phyloP scores from a whole-genome alignment of 208 protist genomes.

The Trypanosoma mega region DNA sequence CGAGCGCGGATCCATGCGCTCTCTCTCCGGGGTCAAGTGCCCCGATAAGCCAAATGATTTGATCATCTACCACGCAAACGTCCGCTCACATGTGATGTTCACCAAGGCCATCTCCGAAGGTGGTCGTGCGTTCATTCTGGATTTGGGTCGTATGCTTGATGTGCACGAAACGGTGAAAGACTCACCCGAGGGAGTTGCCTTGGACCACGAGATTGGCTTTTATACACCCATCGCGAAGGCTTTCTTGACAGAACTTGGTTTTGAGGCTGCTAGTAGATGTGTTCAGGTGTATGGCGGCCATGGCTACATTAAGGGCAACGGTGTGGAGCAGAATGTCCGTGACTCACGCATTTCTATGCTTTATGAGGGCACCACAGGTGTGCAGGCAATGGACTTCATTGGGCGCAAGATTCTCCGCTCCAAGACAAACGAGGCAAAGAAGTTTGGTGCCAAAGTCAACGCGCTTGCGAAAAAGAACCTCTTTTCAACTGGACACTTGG shows the following conservation, averaged over 20 bases:
- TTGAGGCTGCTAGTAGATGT: conserved; percentile 62
- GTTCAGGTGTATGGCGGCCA: conserved; percentile 78
- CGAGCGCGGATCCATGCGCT: conserved; percentile 73
- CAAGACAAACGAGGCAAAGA: conserved; percentile 45
- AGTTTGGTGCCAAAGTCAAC: conserved; percentile 44
- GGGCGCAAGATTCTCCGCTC: conserved; percentile 74
- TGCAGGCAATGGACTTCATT: conserved; percentile 88
- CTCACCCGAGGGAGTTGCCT: conserved; percentile 17
- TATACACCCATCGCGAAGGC: conserved; percentile 88
- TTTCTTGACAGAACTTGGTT: conserved; percentile 76
- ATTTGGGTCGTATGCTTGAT: conserved; percentile 72
- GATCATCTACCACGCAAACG: conserved; percentile 76
- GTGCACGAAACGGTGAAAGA: conserved; percentile 33
- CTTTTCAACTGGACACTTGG: conserved; percentile 40
- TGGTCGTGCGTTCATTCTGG: conserved; percentile 69
- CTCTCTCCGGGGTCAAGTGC: conserved; percentile 47
- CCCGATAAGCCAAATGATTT: conserved; percentile 58
- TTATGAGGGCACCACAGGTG: conserved; percentile 83
- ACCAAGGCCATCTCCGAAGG: conserved; percentile 85
- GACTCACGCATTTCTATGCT: conserved; percentile 72
- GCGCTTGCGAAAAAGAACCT: conserved; percentile 32
- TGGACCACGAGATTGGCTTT: conserved; percentile 81
- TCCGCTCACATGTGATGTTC: conserved; percentile 79
- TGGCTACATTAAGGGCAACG: conserved; percentile 81
- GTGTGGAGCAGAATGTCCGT: conserved; percentile 79